Evolutionary conservation across 129 eudicot species (phyloP).

Genomic region (Flaveria sonorensis): DNA sequence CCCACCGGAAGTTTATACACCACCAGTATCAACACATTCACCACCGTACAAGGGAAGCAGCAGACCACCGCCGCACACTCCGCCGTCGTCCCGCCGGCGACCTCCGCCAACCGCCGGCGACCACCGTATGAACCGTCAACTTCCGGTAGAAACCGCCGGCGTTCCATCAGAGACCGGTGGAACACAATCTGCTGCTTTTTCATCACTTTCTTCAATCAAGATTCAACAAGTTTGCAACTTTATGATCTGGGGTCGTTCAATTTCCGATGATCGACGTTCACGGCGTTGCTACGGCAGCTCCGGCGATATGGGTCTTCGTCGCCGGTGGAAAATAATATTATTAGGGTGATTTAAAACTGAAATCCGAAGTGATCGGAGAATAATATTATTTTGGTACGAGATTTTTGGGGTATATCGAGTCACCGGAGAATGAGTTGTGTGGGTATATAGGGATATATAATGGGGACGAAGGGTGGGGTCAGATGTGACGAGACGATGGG

Average conservation of each 20-base stretch:
- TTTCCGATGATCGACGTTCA: too few relatives aligned
- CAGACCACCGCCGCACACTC: conserved; percentile 83
- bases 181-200: conserved; percentile 23
- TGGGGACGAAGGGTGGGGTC: background rate
- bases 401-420: conserved; percentile 9
- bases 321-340: too few relatives aligned
- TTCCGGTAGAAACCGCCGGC: conserved; percentile 37
- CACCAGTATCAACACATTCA: conserved; percentile 49
- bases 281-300: too few relatives aligned
- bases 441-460: background rate
- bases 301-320: too few relatives aligned
- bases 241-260: too few relatives aligned
- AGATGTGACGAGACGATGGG: conserved; percentile 10
- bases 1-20: conserved; percentile 80
- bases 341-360: conserved; percentile 12
- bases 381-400: conserved; percentile 12
- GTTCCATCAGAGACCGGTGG: conserved; percentile 30
- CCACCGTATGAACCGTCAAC: conserved; percentile 27
- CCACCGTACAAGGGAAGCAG: conserved; percentile 64
- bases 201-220: conserved; percentile 21
- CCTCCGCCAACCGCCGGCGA: conserved; percentile 49
- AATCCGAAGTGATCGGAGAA: conserved; percentile 30
- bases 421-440: background rate
- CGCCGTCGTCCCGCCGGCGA: conserved; percentile 80
- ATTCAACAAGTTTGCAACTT: too few relatives aligned